Percentiles rank a stretch among this genome's conserved stretches.
Conservation (phyloP, 345 rosid species). For the Aquilaria malaccensis region DNA sequence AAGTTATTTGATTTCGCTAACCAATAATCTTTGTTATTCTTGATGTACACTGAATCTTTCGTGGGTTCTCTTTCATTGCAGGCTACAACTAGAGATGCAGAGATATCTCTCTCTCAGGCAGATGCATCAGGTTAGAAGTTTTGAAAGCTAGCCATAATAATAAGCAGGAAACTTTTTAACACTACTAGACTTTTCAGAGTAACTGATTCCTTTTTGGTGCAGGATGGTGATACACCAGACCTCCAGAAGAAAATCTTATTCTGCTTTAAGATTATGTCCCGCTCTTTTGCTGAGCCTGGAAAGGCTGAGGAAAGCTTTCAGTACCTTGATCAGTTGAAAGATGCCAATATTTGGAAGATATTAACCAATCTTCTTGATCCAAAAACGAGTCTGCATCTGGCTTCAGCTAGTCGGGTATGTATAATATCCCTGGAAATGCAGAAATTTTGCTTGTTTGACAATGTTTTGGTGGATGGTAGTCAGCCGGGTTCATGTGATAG, state of each 20-base stretch:
- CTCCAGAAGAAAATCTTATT: slow-evolving; percentile 66
- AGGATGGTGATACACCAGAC: slow-evolving; percentile 81
- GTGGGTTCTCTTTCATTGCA: slow-evolving; percentile 40
- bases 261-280: slow-evolving; percentile 86
- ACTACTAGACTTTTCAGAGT: slow-evolving; percentile 6
- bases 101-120: slow-evolving; percentile 74
- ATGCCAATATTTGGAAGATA: slow-evolving; percentile 89
- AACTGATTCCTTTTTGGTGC: slow-evolving; percentile 27
- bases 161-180: slow-evolving; percentile 6
- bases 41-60: neutral
- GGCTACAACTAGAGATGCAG: slow-evolving; percentile 99
- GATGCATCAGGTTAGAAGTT: slow-evolving; percentile 62
- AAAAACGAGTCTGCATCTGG: slow-evolving; percentile 52
- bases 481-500: no score
- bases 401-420: slow-evolving; percentile 63
- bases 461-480: no score
- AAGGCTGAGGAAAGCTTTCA: slow-evolving; percentile 89
- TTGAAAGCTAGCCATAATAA: slow-evolving; percentile 12
- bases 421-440: slow-evolving; percentile 5
- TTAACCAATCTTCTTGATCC: slow-evolving; percentile 66
- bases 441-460: neutral
- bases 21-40: slow-evolving; percentile 13
- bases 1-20: slow-evolving; percentile 18
- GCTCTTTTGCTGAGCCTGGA: slow-evolving; percentile 72
- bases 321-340: slow-evolving; percentile 89